Percentiles rank a stretch among this genome's conserved stretches.
Evolutionary conservation across 2,329 filamentous ascomycete species (phyloP).

Genomic region (Botryosphaeria agaves): DNA sequence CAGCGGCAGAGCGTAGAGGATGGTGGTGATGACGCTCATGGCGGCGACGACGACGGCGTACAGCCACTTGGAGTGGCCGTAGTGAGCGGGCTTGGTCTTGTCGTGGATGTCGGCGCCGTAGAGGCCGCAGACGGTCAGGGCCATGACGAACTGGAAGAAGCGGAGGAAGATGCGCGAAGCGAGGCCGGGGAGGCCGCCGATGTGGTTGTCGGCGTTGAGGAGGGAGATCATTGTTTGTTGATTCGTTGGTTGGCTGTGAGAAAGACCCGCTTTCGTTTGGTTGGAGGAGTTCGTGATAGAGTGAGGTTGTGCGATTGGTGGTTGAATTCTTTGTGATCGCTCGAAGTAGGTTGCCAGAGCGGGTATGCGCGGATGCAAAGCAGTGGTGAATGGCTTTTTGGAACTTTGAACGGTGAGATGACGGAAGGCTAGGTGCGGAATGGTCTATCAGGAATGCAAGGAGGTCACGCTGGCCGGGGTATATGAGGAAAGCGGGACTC

Average conservation of each 20-base stretch:
- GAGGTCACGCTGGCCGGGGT: no score
- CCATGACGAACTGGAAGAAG: constrained; percentile 59
- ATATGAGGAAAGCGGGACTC: no score
- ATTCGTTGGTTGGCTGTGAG: no score
- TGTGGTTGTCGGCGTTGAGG: background rate
- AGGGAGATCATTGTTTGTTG: background rate
- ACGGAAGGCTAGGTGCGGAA: no score
- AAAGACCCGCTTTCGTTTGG: no score
- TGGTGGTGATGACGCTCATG: constrained; percentile 44
- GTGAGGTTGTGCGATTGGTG: background rate
- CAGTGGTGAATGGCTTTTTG: no score
- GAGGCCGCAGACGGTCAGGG: constrained; percentile 58
- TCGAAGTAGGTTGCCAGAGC: no score
- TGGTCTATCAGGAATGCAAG: no score
- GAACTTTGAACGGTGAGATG: no score
- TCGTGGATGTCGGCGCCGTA: constrained; percentile 53
- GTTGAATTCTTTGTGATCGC: no score
- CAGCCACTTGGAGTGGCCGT: constrained; percentile 54
- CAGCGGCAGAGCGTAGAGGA: constrained; percentile 49
- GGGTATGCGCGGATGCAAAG: no score
- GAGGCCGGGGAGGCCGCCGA: constrained; percentile 23
- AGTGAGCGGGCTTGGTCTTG: constrained; percentile 31
- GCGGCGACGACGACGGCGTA: constrained; percentile 57
- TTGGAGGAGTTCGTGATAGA: no score
- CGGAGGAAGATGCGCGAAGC: constrained; percentile 46